These are phyloP conservation scores for Neurospora pannonica DNA, from an alignment of 495 filamentous ascomycete genomes.

Conservation along the genomic window DNA sequence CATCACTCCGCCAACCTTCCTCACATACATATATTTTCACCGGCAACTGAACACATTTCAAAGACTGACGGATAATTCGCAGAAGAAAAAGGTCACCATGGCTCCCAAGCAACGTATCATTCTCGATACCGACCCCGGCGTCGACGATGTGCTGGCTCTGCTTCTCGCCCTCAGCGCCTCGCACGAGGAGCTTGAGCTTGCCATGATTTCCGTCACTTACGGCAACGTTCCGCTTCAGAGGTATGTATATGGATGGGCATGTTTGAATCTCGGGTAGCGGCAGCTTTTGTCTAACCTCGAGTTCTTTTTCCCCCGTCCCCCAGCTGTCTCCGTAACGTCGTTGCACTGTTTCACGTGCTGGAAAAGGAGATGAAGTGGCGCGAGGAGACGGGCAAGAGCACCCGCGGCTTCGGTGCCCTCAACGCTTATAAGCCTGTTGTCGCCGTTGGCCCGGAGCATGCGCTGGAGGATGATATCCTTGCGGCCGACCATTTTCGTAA, in stretches of 20 bases:
- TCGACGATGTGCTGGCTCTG: conserved; percentile 81
- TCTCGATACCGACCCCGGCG: conserved; percentile 91
- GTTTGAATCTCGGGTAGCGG: background rate
- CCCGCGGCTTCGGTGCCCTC: conserved; percentile 61
- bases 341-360: conserved; percentile 86
- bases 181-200: conserved; percentile 77
- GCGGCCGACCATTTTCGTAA: conserved; percentile 88
- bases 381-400: conserved; percentile 44
- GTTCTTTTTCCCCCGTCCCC: background rate
- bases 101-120: conserved; percentile 66
- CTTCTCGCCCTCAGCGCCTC: conserved; percentile 75
- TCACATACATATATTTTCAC: background rate
- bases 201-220: conserved; percentile 85
- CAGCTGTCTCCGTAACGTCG: conserved; percentile 81
- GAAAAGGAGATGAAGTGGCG: conserved; percentile 87
- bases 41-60: background rate
- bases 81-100: conserved; percentile 25
- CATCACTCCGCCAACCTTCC: background rate
- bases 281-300: conserved; percentile 5
- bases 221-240: conserved; percentile 82
- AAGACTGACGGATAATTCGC: background rate
- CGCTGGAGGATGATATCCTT: conserved; percentile 72
- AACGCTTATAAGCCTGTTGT: conserved; percentile 64
- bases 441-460: conserved; percentile 76
- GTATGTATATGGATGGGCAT: conserved; percentile 28